Base-by-base conservation (phyloP, 2,329 filamentous ascomycete genomes). In the Dryadomyces quercivorus region DNA sequence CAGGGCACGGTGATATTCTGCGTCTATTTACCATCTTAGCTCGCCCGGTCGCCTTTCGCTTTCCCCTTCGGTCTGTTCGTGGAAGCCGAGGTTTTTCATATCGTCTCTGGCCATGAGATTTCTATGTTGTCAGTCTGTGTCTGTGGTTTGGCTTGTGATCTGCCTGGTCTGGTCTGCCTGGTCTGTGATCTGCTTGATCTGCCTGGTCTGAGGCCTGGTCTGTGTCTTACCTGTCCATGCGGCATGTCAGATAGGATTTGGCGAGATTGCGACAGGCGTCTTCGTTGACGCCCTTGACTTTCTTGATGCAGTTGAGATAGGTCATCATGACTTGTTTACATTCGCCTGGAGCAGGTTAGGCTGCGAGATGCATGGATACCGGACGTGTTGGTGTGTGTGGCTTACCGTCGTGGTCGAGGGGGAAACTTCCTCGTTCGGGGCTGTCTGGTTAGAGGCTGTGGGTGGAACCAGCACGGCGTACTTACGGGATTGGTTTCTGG, bases 221-320 rank as follows among this genome's bases (percentile, higher is more conserved):
- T n/a, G n/a, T n/a, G n/a, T n/a, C n/a, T n/a, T 74, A 95, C 90
- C 84, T 82, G 62, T 97, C 92, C 93, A 98, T 98, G 50, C 93
- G 82, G 69, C 93, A 98, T 51, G 81, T 75, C 53, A 98, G 74
- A 68, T 98, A 98, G 34, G 82, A 78, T 72, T 96, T 97, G 57
- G 91, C 91, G 54, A 96, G 71, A 64, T 81, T 75, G 55, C 93
- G 84, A 67, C 93, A 98, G 64, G 88, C 83, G 58, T 88, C 78
- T 60, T 93, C 86, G 66, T 97, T 97, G 62, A 87, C 80, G 22
- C 93, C 93, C 61, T 82, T 82, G 59, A 85, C 83, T 59, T 81
- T 85, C 67, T 91, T 93, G 66, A 98, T 84, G 69, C 93, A 98
- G 56, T 80, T 77, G 50, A 98, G 78, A 66, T 98, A 98, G 52